Base-by-base conservation (phyloP, 2,329 filamentous ascomycete genomes). In the Calonectria pauciramosa region DNA sequence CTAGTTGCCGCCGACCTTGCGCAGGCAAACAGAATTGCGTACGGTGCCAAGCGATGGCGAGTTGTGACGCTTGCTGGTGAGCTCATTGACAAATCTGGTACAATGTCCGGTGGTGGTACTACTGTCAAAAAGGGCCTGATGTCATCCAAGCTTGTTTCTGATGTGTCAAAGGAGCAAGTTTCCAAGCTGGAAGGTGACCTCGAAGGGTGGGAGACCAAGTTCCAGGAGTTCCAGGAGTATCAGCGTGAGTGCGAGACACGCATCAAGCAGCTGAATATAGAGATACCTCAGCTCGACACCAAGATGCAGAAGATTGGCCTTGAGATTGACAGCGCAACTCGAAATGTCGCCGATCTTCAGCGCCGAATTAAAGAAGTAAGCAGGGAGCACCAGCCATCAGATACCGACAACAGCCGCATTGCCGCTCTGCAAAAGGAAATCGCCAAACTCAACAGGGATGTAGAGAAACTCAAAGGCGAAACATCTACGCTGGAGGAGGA, bases 11-110 rank as follows among this genome's bases (percentile, higher is more conserved):
- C 93, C 68, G 95, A 99, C 81, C 90, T 99, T 18, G 93, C 95
- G n/a, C 97, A 99, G 84, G 97, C 97, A 2, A 98, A 99, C 85
- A 93, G 97, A 60, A 98, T 99, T 78, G 97, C 97, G 10, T 99
- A 99, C 81, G 96, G 97, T 52, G 95, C 95, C 59, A 95, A 93
- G 87, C 90, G 97, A 84, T 99, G 97, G 97, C 93, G 97, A 77
- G 97, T 99, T 4, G 97, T 99, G 51, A 99, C 97, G 0, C 91
- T 99, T 2, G 95, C 96, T 75, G 97, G 97, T 64, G 96, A 98
- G 84, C 90, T 99, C 68, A 99, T 99, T 79, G 97, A 99, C 87
- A 97, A 97, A 84, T 98, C 96, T 1, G 97, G 97, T 89, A 99
- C 97, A 44, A 99, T 99, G 97, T 98, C 95, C 73, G 97, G 97